Evolutionary conservation across 2,329 filamentous ascomycete species (phyloP).

Genomic region (Pestalotiopsis sp.): DNA sequence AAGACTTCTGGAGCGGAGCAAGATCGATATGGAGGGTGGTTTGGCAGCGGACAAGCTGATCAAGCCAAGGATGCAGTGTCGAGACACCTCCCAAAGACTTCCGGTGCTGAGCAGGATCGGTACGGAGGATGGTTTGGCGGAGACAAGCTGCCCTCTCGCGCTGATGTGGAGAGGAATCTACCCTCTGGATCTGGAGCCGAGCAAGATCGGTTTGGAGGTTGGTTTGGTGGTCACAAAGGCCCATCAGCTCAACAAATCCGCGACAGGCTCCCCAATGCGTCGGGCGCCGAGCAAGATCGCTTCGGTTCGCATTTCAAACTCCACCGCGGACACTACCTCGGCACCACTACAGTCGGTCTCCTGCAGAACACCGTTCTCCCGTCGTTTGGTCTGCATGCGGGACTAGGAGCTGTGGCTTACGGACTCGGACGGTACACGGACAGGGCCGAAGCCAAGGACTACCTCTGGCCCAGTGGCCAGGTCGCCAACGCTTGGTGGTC

Average conservation of each 20-base stretch:
- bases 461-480: slow-evolving; percentile 56
- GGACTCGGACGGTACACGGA: slow-evolving; percentile 51
- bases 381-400: slow-evolving; percentile 54
- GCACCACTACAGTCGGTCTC: slow-evolving; percentile 45
- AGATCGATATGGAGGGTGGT: slow-evolving; percentile 23
- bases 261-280: slow-evolving; percentile 17
- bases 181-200: slow-evolving; percentile 20
- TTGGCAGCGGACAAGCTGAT: slow-evolving; percentile 19
- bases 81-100: slow-evolving; percentile 16
- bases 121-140: slow-evolving; percentile 24
- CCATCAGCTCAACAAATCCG: slow-evolving; percentile 15
- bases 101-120: slow-evolving; percentile 25
- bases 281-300: slow-evolving; percentile 21
- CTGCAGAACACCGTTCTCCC: slow-evolving; percentile 55
- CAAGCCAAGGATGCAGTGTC: slow-evolving; percentile 17
- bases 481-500: slow-evolving; percentile 63
- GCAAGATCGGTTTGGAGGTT: slow-evolving; percentile 23
- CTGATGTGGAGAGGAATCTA: slow-evolving; percentile 20
- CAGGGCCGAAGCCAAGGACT: slow-evolving; percentile 59
- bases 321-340: slow-evolving; percentile 10
- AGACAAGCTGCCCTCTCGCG: slow-evolving; percentile 16
- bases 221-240: slow-evolving; percentile 20
- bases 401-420: slow-evolving; percentile 53
- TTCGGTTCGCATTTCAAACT: slow-evolving; percentile 24
- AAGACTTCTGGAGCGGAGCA: slow-evolving; percentile 22